Conservation (phyloP, 352 stramenopile species). For the Pythium volutum region DNA sequence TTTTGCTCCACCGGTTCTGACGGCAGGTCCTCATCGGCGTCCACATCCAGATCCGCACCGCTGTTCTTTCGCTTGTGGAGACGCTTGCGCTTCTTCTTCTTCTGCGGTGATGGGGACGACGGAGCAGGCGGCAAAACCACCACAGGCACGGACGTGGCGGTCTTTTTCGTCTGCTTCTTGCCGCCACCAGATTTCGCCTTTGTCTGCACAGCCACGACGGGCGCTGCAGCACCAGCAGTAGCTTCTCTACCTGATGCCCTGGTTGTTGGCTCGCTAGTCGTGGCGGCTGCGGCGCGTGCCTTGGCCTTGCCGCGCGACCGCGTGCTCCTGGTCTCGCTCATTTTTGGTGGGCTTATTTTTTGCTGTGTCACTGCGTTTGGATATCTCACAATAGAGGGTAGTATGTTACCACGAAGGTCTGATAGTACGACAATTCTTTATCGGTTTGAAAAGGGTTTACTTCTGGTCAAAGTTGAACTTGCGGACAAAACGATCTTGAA, state of each 20-base stretch:
- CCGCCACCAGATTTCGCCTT: slow-evolving; percentile 6
- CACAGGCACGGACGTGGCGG: background rate
- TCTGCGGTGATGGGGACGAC: slow-evolving; percentile 5
- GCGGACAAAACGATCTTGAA: slow-evolving; percentile 11
- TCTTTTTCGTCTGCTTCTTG: slow-evolving; percentile 14
- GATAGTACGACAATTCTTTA: background rate
- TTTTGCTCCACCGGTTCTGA: background rate
- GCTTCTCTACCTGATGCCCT: background rate
- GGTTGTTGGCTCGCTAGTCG: background rate
- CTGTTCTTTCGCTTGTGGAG: slow-evolving; percentile 20
- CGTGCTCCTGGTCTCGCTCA: slow-evolving; percentile 18
- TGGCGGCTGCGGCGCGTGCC: slow-evolving; percentile 2
- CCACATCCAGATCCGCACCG: background rate
- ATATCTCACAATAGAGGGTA: slow-evolving; percentile 10
- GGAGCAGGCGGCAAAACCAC: background rate
- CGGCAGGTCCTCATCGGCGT: background rate
- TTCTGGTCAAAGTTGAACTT: slow-evolving; percentile 4
- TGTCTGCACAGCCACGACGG: background rate
- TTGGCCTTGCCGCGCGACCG: slow-evolving; percentile 11
- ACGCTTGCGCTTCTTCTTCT: slow-evolving; percentile 22
- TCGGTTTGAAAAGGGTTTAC: slow-evolving; percentile 15
- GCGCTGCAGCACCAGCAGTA: background rate
- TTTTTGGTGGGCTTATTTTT: too few species aligned
- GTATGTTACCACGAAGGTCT: background rate
- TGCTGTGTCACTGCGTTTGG: too few species aligned